Evolutionary conservation across 225 moss, liverwort and hornwort species (phyloP), one percentile per base, ranked within the genome.

Genomic region (Neckera pumila): DNA sequence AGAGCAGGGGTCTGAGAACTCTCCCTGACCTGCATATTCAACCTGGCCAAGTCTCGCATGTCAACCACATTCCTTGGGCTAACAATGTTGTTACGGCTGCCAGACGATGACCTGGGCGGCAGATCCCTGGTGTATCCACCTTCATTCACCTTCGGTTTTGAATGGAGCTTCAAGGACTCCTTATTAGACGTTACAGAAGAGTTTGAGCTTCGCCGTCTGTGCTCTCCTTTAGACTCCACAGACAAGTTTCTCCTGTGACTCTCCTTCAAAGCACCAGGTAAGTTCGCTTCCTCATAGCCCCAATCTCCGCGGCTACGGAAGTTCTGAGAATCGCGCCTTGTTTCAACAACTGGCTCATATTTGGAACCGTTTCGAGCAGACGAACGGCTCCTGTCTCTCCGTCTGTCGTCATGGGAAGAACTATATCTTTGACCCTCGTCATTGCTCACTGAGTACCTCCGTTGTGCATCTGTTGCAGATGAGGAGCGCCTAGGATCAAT

Each of bases 51-150:
- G 77, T 91, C 94, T 75, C 92, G 85, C 10, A 91, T 65, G 79
- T 94, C 94, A 15, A 86, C 51, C 77, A 90, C 67, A 76, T 85
- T 92, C 80, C 91, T 86, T 27, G 92, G 94, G 63, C 94, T 94
- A 36, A 87, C 60, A 76, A 73, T 84, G 73, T 70, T 77, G 49
- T 53, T 42, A 33, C 87, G 87, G 73, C 81, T 89, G 47, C 89
- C 91, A 79, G 93, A 86, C 11, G 90, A 87, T 16, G 93, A 91
- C 81, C 91, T 86, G 12, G 94, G 94, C 49, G 94, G 92, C 76
- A 94, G 87, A 79, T 92, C 91, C 67, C 89, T 86, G 67, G 91
- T 91, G 72, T 87, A 90, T 28, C 84, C 76, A 36, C 65, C 54
- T 40, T 86, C 87, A 43, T 73, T 90, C 30, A 87, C 84, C 82